These are phyloP conservation scores for Debaryomyces castellii DNA, from an alignment of 805 yeast species.

Conservation along the genomic window DNA sequence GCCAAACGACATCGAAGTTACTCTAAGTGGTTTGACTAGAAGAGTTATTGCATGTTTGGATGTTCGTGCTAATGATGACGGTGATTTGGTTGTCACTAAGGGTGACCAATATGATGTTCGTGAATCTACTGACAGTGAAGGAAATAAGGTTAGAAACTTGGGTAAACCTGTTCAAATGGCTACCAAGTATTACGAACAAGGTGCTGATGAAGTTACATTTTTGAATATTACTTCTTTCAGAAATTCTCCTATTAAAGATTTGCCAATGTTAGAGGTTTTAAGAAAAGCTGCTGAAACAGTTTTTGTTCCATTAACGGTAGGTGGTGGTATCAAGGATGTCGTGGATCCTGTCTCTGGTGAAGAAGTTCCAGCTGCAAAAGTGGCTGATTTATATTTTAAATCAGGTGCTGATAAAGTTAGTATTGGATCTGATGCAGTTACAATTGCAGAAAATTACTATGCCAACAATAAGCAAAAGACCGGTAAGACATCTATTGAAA, in stretches of 20 bases:
- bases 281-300: constrained; percentile 81
- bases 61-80: constrained; percentile 91
- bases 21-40: constrained; percentile 71
- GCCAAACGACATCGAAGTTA: constrained; percentile 25
- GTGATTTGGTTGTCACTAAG: constrained; percentile 95
- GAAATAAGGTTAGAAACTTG: constrained; percentile 74
- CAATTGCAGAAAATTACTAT: constrained; percentile 82
- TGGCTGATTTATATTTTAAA: constrained; percentile 87
- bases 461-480: constrained; percentile 53
- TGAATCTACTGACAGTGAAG: constrained; percentile 44
- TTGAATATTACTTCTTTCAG: constrained; percentile 94
- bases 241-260: constrained; percentile 87
- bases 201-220: constrained; percentile 96
- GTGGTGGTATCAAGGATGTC: constrained; percentile 95
- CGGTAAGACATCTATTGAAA: constrained; percentile 89
- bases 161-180: constrained; percentile 98
- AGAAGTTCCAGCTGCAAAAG: constrained; percentile 77
- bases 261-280: constrained; percentile 93
- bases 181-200: constrained; percentile 83
- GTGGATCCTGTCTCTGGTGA: constrained; percentile 79
- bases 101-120: constrained; percentile 99
- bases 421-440: constrained; percentile 96
- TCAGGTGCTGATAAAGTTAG: constrained; percentile 98
- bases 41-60: constrained; percentile 95
- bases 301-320: constrained; percentile 96